Base-by-base conservation (phyloP, 2,329 filamentous ascomycete species). In the Alternaria novae-zelandiae region DNA sequence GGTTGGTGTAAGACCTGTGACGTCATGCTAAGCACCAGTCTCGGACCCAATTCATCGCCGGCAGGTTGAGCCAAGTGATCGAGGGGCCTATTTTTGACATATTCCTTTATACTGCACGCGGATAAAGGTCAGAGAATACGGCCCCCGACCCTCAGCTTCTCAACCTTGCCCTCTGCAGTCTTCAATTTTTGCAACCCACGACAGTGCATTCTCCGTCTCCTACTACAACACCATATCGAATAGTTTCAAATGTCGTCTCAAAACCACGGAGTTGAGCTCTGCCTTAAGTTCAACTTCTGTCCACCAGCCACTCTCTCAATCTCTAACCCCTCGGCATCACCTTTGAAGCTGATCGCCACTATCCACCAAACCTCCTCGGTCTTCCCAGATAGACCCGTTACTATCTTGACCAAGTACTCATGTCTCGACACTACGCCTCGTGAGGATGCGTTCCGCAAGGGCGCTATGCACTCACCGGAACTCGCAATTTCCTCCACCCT, bases 391-490 rank as follows among this genome's bases (percentile, higher is more conserved):
- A 53, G 46, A 53, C 32, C 53, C 36, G 57, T 64, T 54, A 64
- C 57, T 57, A 64, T 64, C 28, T 61, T 64, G 32, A 64, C 61
- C 30, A 60, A 64, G 13, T 64, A 60, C 53, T 61, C 57, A 54
- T 64, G 57, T 64, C 61, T 64, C 57, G 61, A 64, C 51, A 60
- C 53, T 53, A 60, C 57, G 45, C 61, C 61, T 59, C 44, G 51
- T 56, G 45, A 60, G 57, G 61, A 60, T 49, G 57, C 57, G 25
- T 64, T 64, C 46, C 45, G 30, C 57, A 64, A 57, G 45, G 32
- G 53, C 61, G 61, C 51, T 47, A 60, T 60, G 53, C 45, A 56
- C 44, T 64, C 57, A 59, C 61, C 57, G n/a, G 50, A 64, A 53
- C 50, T 64, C 51, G 32, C 51, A 54, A 10, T 54, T 54, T 17